These are phyloP conservation scores for Suillus luteus DNA, from an alignment of 768 basidiomycete species.

Conservation along the genomic window DNA sequence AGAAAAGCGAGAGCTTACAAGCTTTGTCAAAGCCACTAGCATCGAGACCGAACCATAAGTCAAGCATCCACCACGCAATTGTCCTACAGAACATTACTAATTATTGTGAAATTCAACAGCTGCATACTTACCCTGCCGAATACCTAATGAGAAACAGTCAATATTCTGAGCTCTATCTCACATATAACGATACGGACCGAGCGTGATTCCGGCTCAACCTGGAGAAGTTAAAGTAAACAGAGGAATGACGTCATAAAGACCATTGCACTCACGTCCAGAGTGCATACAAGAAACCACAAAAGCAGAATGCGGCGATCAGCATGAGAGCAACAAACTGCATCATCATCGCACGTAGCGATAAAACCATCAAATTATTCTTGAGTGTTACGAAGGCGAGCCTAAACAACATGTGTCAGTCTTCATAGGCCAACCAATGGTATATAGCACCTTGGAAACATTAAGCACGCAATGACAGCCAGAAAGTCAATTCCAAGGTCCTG, in stretches of 20 bases:
- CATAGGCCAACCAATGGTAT: background rate
- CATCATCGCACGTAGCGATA: constrained; percentile 90
- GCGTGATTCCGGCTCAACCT: constrained; percentile 67
- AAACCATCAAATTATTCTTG: constrained; percentile 76
- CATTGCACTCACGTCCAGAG: constrained; percentile 78
- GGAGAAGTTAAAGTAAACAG: constrained; percentile 3
- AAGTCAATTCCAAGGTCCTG: constrained; percentile 74
- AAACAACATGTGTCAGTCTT: constrained; percentile 10
- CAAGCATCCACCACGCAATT: constrained; percentile 95
- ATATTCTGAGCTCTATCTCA: constrained; percentile 1
- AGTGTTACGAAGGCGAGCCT: constrained; percentile 92
- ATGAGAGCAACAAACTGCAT: constrained; percentile 84
- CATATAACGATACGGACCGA: constrained; percentile 40
- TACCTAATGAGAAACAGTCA: constrained; percentile 23
- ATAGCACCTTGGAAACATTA: constrained; percentile 81
- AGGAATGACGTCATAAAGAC: background rate
- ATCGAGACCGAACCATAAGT: constrained; percentile 94
- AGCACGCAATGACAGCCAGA: constrained; percentile 84
- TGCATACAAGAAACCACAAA: constrained; percentile 90
- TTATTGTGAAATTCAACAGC: background rate
- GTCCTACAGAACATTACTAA: constrained; percentile 38
- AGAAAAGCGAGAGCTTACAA: constrained; percentile 47
- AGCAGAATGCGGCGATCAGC: constrained; percentile 87
- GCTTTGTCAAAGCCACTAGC: constrained; percentile 85
- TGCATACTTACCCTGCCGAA: constrained; percentile 37